phyloP scores from a whole-genome alignment of 192 early-diverging fungal genomes.

The Coemansia sp. region DNA sequence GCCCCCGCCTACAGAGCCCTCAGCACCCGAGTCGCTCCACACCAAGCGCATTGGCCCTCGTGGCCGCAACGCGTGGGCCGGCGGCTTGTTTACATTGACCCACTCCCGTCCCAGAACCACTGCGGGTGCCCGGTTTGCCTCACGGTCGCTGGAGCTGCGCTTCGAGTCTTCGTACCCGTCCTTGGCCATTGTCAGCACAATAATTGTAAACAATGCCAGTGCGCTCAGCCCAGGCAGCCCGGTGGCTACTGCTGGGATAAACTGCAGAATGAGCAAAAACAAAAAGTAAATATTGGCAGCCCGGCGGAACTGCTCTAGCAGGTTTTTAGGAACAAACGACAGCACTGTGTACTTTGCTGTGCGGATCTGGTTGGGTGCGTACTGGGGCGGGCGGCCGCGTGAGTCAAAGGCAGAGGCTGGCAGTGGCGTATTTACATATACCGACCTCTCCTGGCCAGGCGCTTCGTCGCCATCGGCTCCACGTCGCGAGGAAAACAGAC shows the following conservation, averaged over 20 bases:
- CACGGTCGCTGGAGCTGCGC: conserved; percentile 77
- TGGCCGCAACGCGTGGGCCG: conserved; percentile 27
- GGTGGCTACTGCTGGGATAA: conserved; percentile 63
- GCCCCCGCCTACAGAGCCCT: conserved; percentile 35
- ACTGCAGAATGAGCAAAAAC: conserved; percentile 82
- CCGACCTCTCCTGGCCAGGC: conserved; percentile 31
- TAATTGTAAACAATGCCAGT: conserved; percentile 77
- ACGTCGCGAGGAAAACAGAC: conserved; percentile 24
- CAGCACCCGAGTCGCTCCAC: conserved; percentile 45
- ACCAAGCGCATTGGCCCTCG: conserved; percentile 49
- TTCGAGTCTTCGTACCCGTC: conserved; percentile 93
- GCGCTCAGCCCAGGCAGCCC: conserved; percentile 74
- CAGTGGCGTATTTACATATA: conserved; percentile 66
- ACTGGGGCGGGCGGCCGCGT: conserved; percentile 44
- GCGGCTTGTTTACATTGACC: conserved; percentile 62
- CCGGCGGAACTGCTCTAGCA: conserved; percentile 95
- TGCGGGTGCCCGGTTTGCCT: conserved; percentile 69
- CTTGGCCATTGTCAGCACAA: conserved; percentile 76
- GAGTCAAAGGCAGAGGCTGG: conserved; percentile 54
- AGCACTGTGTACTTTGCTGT: conserved; percentile 90
- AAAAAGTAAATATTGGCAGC: conserved; percentile 97
- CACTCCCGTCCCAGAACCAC: conserved; percentile 56
- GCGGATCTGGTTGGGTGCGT: conserved; percentile 71
- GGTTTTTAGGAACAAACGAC: conserved; percentile 91
- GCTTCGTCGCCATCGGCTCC: conserved; percentile 10